These are phyloP conservation scores for Stenocarpella maydis DNA, from an alignment of 2,329 filamentous ascomycete species.

Conservation along the genomic window DNA sequence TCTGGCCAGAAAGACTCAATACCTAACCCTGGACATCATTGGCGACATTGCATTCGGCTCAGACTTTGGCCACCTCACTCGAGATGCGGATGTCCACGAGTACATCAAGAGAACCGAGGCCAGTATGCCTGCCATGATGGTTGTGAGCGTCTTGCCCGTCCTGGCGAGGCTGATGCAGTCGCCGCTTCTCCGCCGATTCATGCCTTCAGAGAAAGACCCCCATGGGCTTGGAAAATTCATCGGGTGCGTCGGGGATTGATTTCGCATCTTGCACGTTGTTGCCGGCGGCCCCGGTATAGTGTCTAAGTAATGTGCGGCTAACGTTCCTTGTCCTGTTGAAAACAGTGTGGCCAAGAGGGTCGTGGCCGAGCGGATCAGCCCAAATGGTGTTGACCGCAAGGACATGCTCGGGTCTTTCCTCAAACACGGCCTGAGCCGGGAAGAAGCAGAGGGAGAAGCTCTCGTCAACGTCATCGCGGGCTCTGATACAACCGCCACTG, in stretches of 20 bases:
- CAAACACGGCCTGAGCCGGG: constrained; percentile 48
- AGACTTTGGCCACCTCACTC: constrained; percentile 55
- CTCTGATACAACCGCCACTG: constrained; percentile 60
- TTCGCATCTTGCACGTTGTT: not conserved
- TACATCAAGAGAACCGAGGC: constrained; percentile 41
- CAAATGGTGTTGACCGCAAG: constrained; percentile 40
- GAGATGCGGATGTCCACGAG: constrained; percentile 50
- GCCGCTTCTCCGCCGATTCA: constrained; percentile 30
- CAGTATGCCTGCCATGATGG: constrained; percentile 47
- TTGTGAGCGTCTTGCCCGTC: constrained; percentile 34
- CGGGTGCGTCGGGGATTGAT: constrained; percentile 18
- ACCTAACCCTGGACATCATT: constrained; percentile 64
- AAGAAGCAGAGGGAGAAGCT: constrained; percentile 54
- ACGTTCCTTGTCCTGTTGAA: not conserved
- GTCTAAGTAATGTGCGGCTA: not conserved
- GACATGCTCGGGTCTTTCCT: constrained; percentile 54
- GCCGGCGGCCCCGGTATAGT: not conserved
- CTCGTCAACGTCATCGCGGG: constrained; percentile 56
- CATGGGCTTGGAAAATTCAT: constrained; percentile 36
- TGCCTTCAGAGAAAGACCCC: constrained; percentile 36
- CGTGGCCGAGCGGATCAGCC: constrained; percentile 43
- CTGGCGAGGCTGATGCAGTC: constrained; percentile 34
- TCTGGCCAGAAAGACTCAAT: constrained; percentile 58
- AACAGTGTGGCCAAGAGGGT: constrained; percentile 38
- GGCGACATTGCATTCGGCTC: constrained; percentile 59